phyloP scores from a whole-genome alignment of 495 filamentous ascomycete species.

The Penicillium maclennaniae region DNA sequence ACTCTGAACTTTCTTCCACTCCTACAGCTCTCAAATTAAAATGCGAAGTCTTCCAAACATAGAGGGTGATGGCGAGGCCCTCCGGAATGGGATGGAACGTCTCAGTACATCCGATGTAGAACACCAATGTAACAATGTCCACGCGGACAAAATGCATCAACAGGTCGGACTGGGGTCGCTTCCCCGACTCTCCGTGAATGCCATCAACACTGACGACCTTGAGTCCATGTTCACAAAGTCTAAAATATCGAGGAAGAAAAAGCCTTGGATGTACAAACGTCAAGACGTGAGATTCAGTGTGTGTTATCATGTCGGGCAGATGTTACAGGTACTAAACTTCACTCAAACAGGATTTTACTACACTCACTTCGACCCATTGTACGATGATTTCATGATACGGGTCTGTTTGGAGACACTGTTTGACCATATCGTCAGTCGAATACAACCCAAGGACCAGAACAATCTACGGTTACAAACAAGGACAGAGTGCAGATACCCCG shows the following conservation, averaged over 20 bases:
- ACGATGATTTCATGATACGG: not conserved
- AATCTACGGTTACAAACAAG: not conserved
- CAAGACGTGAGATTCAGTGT: not conserved
- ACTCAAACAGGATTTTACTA: not conserved
- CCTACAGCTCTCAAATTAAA: not conserved
- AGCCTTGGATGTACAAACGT: not conserved
- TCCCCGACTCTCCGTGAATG: not conserved
- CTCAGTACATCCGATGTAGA: not conserved
- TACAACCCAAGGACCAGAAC: not conserved
- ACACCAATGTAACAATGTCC: not conserved
- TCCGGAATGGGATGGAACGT: not conserved
- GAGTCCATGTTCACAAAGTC: not conserved
- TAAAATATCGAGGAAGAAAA: not conserved
- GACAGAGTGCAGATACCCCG: not conserved
- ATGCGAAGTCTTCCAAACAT: not conserved
- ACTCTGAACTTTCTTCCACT: not conserved
- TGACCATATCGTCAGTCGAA: not conserved
- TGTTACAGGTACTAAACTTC: not conserved
- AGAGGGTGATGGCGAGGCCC: not conserved
- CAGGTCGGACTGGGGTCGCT: not conserved
- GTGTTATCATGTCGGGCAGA: not conserved
- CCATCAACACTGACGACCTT: not conserved
- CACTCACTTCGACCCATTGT: not conserved
- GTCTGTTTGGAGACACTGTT: not conserved
- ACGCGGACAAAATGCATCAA: not conserved